Percentiles rank a stretch among this genome's conserved stretches.
phyloP scores from a whole-genome alignment of 768 basidiomycete species.

The Lactarius hengduanensis region DNA sequence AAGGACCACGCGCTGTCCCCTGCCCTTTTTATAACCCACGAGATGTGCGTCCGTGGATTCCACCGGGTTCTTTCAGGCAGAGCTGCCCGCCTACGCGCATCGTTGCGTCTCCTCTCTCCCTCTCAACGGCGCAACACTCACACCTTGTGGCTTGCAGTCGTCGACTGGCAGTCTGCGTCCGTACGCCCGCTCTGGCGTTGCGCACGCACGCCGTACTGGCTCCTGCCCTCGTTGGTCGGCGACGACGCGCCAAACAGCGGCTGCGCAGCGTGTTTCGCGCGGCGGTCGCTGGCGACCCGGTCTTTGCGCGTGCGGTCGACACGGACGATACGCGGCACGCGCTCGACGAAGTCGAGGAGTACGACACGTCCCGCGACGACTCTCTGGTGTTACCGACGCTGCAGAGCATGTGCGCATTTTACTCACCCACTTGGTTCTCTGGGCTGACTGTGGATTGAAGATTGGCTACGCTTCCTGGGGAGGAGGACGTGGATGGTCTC shows the following conservation, averaged over 20 bases:
- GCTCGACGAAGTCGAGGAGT: conserved; percentile 37
- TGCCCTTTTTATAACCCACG: conserved; percentile 38
- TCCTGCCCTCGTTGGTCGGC: conserved; percentile 32
- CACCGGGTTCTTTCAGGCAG: conserved; percentile 11
- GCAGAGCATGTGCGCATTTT: conserved; percentile 36
- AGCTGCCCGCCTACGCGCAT: conserved; percentile 24
- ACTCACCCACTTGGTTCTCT: too few species aligned
- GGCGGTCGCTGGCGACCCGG: conserved; percentile 30
- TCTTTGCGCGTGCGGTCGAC: conserved; percentile 34
- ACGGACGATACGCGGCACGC: conserved; percentile 35
- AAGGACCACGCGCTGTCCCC: conserved; percentile 37
- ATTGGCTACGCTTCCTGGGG: conserved; percentile 37
- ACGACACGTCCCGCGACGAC: conserved; percentile 38
- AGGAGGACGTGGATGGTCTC: conserved; percentile 36
- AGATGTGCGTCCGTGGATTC: conserved; percentile 39
- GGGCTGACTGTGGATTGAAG: conserved; percentile 22
- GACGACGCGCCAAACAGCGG: conserved; percentile 16
- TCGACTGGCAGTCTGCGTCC: conserved; percentile 35
- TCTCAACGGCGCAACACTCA: neutral
- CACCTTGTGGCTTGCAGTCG: conserved; percentile 30
- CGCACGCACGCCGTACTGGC: conserved; percentile 37
- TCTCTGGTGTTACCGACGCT: conserved; percentile 38
- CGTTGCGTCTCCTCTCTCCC: conserved; percentile 29
- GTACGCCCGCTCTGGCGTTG: conserved; percentile 38
- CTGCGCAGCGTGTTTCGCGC: conserved; percentile 32